A percentile compares a stretch with the other conserved stretches of the same genome.
Evolutionary conservation across 495 filamentous ascomycete species (phyloP).

Genomic region (Daldinia caldariorum): DNA sequence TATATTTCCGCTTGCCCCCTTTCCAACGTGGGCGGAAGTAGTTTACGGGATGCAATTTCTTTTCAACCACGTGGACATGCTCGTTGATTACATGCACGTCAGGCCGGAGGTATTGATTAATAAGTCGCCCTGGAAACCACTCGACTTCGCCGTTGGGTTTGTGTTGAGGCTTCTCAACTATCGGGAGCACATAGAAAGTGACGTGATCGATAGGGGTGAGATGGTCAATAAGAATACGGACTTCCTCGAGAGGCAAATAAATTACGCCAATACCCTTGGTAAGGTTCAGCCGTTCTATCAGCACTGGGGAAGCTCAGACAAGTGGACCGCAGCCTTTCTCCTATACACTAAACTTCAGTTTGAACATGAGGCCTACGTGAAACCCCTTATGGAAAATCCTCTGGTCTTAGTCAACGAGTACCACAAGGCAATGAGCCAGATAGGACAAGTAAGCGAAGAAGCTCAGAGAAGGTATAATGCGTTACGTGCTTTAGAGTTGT

Average conservation of each 20-base stretch:
- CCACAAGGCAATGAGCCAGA: background rate
- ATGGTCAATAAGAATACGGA: background rate
- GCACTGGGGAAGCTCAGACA: constrained; percentile 13
- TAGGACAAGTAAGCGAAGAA: background rate
- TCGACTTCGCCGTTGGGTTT: constrained; percentile 3
- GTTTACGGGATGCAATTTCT: background rate
- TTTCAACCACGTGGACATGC: background rate
- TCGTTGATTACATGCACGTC: background rate
- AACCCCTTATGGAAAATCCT: background rate
- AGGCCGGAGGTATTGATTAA: background rate
- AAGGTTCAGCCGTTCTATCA: constrained; percentile 11
- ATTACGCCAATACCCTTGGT: constrained; percentile 14
- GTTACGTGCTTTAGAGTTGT: no score
- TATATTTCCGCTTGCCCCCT: background rate
- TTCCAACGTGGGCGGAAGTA: background rate
- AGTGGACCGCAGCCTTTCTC: constrained; percentile 26
- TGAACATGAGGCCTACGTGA: background rate
- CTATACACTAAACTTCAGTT: constrained; percentile 13
- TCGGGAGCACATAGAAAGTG: constrained; percentile 11
- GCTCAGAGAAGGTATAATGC: background rate
- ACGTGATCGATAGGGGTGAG: background rate
- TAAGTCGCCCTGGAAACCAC: background rate
- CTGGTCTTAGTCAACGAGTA: background rate
- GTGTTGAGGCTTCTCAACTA: constrained; percentile 22
- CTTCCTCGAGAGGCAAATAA: constrained; percentile 11